phyloP scores from a whole-genome alignment of 2,329 filamentous ascomycete genomes.

The Trichoderma sp. region DNA sequence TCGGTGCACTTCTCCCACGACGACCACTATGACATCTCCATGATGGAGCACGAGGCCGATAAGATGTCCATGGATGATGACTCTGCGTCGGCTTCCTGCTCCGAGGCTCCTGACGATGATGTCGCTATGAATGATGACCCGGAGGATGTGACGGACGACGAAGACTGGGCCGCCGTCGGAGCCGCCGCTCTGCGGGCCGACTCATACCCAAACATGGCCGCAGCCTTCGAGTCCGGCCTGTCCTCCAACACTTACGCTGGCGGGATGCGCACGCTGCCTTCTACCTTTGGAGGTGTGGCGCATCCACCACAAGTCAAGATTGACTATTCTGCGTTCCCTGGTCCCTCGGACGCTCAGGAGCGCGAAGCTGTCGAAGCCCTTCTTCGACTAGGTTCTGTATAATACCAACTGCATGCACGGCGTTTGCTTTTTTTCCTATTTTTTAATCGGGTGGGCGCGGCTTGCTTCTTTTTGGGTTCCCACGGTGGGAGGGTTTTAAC shows the following conservation, averaged over 20 bases:
- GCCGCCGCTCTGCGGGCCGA: conserved; percentile 77
- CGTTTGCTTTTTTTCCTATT: conserved; percentile 42
- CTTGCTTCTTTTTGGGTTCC: conserved; percentile 12
- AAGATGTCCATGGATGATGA: conserved; percentile 88
- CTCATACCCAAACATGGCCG: conserved; percentile 58
- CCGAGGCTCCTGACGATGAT: conserved; percentile 70
- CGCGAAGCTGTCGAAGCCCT: conserved; percentile 80
- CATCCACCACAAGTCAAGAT: conserved; percentile 54
- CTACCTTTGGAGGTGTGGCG: conserved; percentile 51
- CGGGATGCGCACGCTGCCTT: conserved; percentile 51
- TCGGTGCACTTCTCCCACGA: conserved; percentile 77
- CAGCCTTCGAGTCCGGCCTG: conserved; percentile 52
- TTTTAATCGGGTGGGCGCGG: conserved; percentile 21
- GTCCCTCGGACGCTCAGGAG: conserved; percentile 68
- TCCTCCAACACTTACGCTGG: conserved; percentile 51
- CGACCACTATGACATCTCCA: conserved; percentile 61
- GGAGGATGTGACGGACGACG: conserved; percentile 87
- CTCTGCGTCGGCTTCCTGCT: conserved; percentile 71
- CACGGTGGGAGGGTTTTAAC: conserved; percentile 21
- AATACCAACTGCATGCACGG: conserved; percentile 57
- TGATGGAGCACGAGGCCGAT: conserved; percentile 84
- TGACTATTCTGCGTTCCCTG: conserved; percentile 53
- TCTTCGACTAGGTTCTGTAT: conserved; percentile 77
- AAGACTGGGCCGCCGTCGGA: conserved; percentile 91
- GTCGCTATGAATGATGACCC: conserved; percentile 72